A percentile compares a stretch with the other conserved stretches of the same genome.
Conservation (phyloP, 2,329 filamentous ascomycete genomes). For the Ceratocystis ficicola region DNA sequence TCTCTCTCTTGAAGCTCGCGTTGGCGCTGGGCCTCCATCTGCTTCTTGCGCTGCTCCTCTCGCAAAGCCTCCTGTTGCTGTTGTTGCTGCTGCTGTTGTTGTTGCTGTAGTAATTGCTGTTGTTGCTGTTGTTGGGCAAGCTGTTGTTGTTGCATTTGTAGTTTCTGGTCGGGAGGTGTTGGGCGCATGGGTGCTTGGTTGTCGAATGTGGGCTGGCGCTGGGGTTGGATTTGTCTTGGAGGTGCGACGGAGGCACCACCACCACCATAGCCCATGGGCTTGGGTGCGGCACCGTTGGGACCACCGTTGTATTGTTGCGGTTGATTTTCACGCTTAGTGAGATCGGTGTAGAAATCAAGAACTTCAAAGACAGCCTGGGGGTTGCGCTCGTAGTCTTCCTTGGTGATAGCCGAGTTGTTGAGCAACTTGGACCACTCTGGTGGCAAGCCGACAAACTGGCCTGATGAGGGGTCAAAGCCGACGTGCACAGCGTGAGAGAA, state of each 20-base stretch:
- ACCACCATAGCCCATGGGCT: constrained; percentile 49
- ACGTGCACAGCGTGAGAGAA: constrained; percentile 96
- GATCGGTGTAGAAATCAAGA: constrained; percentile 73
- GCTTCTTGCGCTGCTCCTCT: constrained; percentile 50
- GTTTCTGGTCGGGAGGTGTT: constrained; percentile 17
- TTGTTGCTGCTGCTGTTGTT: constrained; percentile 38
- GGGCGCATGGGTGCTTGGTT: constrained; percentile 18
- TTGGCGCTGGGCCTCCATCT: constrained; percentile 47
- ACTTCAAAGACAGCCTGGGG: constrained; percentile 75
- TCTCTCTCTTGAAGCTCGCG: constrained; percentile 52
- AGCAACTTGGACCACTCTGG: constrained; percentile 95
- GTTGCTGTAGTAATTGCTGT: constrained; percentile 19
- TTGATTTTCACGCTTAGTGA: constrained; percentile 63
- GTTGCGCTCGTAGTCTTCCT: constrained; percentile 96
- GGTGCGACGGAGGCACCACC: constrained; percentile 51
- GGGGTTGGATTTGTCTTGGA: constrained; percentile 43
- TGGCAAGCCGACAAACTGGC: constrained; percentile 86
- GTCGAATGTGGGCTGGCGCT: constrained; percentile 33
- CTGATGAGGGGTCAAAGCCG: constrained; percentile 88
- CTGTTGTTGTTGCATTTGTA: constrained; percentile 15
- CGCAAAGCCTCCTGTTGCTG: constrained; percentile 41
- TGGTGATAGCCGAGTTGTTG: constrained; percentile 92
- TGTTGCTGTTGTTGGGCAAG: constrained; percentile 18
- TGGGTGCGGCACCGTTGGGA: constrained; percentile 56
- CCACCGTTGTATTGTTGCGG: constrained; percentile 44